phyloP scores from a whole-genome alignment of 2,329 filamentous ascomycete genomes.

The Sarocladium strictum region DNA sequence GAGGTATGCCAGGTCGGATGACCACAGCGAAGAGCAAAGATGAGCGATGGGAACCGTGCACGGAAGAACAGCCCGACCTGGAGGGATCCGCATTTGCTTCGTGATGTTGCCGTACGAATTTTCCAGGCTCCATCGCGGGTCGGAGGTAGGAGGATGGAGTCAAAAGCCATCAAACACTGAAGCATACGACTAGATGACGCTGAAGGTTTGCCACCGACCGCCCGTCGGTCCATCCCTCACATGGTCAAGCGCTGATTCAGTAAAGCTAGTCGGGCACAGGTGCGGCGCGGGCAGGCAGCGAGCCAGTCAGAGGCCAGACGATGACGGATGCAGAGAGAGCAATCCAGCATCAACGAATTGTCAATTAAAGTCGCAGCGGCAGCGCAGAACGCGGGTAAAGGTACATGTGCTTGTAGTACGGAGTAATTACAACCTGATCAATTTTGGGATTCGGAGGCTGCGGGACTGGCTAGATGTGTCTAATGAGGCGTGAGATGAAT shows the following conservation, averaged over 20 bases:
- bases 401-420: not conserved
- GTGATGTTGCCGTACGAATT: not conserved
- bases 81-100: not conserved
- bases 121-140: not conserved
- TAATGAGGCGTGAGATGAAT: not conserved
- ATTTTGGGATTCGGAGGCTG: not conserved
- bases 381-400: not conserved
- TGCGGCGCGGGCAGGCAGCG: not conserved
- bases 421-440: too few species aligned
- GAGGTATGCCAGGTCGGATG: constrained; percentile 1
- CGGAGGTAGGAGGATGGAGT: not conserved
- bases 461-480: not conserved
- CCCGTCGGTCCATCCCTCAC: not conserved
- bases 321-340: not conserved
- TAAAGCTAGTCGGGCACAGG: not conserved
- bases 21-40: not conserved
- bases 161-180: not conserved
- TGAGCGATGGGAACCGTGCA: not conserved
- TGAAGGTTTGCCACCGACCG: not conserved
- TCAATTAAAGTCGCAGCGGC: not conserved
- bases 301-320: not conserved
- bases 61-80: not conserved
- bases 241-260: not conserved
- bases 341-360: not conserved
- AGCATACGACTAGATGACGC: not conserved